Evolutionary conservation across 257 asterid genomes (phyloP), one percentile per base, ranked within the genome.

Genomic region (Misopates orontium): DNA sequence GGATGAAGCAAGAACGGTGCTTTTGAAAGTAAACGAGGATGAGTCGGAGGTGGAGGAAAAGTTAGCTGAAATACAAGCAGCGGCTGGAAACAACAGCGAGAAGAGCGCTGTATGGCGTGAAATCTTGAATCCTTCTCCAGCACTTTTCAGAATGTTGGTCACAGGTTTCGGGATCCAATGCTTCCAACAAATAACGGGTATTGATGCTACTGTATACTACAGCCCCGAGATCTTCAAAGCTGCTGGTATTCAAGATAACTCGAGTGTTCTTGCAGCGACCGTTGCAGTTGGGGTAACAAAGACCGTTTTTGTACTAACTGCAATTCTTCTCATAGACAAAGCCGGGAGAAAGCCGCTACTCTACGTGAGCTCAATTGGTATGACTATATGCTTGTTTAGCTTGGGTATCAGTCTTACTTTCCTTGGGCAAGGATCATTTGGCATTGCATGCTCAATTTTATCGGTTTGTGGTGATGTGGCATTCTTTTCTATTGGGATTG

Each of bases 191-290:
- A 73, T 89, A 11, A 87, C 96, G 0, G 98, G 98, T 3, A 91
- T 89, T 8, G 98, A 91, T 68, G 96, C 98, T 9, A 87, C 92
- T 0, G 98, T 91, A 10, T 91, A 91, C 62, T 91, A 91, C 73
- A 91, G 98, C 53, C 98, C 98, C 0, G 84, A 79, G 77, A 91
- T 91, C 60, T 75, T 91, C 64, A 74, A 77, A 75, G 74, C 92
- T 0, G 96, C 98, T 5, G 98, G 98, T 3, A 78, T 91, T 3
- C 61, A 57, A 3, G 83, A 80, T 1, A 83, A 89, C 25, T 63
- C 95, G 0, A 85, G 80, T 59, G 90, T 89, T 64, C 90, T 91
- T 4, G 95, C 95, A 17, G 96, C 95, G 1, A 91, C 98, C 0
- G 95, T 91, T 14, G 91, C 98, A 4, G 98, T 91, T 0, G 98